These are phyloP conservation scores for Pseudocercospora cruenta DNA, from an alignment of 2,329 filamentous ascomycete species.

Conservation along the genomic window DNA sequence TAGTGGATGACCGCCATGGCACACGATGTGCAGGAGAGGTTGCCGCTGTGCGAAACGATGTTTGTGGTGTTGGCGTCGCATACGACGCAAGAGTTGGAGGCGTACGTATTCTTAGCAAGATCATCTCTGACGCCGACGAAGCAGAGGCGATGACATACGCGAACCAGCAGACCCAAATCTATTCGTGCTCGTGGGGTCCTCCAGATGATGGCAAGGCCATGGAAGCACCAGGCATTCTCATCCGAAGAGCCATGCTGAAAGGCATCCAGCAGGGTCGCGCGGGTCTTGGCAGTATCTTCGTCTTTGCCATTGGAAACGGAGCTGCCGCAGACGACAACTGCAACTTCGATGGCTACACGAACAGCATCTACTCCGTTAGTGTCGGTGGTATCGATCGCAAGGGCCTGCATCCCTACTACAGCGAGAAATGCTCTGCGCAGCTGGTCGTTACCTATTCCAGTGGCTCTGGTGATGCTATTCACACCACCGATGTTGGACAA, in stretches of 20 bases:
- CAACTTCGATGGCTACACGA: slow-evolving; percentile 99
- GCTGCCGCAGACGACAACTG: slow-evolving; percentile 88
- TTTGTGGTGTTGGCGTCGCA: slow-evolving; percentile 93
- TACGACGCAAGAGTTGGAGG: slow-evolving; percentile 90
- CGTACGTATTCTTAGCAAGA: slow-evolving; percentile 86
- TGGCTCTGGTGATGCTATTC: slow-evolving; percentile 84
- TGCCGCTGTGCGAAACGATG: slow-evolving; percentile 85
- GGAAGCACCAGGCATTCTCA: slow-evolving; percentile 89
- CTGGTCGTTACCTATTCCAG: slow-evolving; percentile 96
- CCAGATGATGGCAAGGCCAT: slow-evolving; percentile 91
- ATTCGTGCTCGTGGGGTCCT: slow-evolving; percentile 98
- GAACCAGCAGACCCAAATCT: slow-evolving; percentile 90
- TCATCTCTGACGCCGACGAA: slow-evolving; percentile 91
- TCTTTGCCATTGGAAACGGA: slow-evolving; percentile 96
- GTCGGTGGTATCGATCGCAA: slow-evolving; percentile 89
- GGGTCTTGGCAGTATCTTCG: slow-evolving; percentile 86
- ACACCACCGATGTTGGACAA: slow-evolving; percentile 88
- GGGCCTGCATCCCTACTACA: slow-evolving; percentile 91
- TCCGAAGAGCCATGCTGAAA: slow-evolving; percentile 87
- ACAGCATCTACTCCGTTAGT: slow-evolving; percentile 98
- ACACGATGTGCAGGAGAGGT: slow-evolving; percentile 95
- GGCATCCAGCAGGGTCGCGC: slow-evolving; percentile 84
- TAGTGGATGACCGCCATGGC: slow-evolving; percentile 85
- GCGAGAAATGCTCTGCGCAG: slow-evolving; percentile 92
- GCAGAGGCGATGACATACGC: slow-evolving; percentile 90